Percentiles rank a stretch among this genome's conserved stretches.
These are phyloP conservation scores for Lepraria neglecta DNA, from an alignment of 495 filamentous ascomycete species.

Conservation along the genomic window DNA sequence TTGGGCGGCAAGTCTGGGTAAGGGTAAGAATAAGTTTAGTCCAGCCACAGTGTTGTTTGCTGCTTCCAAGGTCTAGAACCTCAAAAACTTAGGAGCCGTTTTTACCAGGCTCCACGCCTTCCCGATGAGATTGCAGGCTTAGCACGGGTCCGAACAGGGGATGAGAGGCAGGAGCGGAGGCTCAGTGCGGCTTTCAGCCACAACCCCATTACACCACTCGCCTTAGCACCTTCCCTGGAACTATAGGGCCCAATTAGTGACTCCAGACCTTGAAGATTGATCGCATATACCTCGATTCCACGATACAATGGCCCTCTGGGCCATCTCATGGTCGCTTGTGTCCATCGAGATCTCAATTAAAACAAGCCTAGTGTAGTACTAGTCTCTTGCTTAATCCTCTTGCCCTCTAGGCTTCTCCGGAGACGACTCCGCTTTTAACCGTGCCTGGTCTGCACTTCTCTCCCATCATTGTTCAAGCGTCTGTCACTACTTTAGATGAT, in stretches of 20 bases:
- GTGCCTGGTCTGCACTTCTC: neutral
- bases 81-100: neutral
- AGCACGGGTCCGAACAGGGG: neutral
- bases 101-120: neutral
- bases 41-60: neutral
- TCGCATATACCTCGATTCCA: too few species aligned
- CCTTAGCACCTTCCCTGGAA: too few species aligned
- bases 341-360: neutral
- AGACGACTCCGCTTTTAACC: conserved; percentile 1
- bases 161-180: neutral
- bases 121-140: conserved; percentile 3
- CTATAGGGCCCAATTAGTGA: too few species aligned
- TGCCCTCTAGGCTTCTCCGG: neutral
- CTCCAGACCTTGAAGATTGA: too few species aligned
- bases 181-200: conserved; percentile 3
- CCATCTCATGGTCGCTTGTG: neutral
- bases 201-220: neutral
- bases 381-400: neutral
- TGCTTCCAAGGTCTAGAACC: neutral
- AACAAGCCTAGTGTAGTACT: neutral
- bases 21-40: neutral
- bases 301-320: too few species aligned
- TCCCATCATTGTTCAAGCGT: too few species aligned
- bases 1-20: neutral
- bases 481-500: neutral